These are phyloP conservation scores for Pseudognaphalium luteoalbum DNA, from an alignment of 129 eudicot species.

Conservation along the genomic window DNA sequence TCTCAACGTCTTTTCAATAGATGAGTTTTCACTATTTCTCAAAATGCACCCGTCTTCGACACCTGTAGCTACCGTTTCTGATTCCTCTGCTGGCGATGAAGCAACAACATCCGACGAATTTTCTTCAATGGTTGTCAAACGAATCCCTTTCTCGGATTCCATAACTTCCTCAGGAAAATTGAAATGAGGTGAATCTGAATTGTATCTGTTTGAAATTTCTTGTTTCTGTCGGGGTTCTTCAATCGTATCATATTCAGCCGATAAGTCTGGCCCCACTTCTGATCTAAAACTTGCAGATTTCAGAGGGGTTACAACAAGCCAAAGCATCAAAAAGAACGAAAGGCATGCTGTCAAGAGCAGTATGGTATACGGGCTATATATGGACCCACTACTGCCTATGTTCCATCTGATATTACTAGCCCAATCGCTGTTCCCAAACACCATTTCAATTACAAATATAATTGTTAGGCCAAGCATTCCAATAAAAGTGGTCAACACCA, in stretches of 20 bases:
- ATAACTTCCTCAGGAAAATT: constrained; percentile 45
- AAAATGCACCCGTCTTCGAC: constrained; percentile 26
- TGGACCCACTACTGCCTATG: constrained; percentile 45
- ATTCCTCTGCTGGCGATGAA: constrained; percentile 33
- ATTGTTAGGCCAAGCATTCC: constrained; percentile 69
- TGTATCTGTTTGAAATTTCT: constrained; percentile 37
- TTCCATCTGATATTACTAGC: constrained; percentile 74
- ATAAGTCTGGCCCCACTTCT: constrained; percentile 38
- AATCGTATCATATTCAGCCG: constrained; percentile 28
- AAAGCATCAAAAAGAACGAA: constrained; percentile 64
- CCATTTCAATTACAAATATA: constrained; percentile 70
- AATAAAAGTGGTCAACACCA: constrained; percentile 54
- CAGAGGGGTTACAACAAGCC: constrained; percentile 80
- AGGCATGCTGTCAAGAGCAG: constrained; percentile 50
- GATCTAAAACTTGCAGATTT: constrained; percentile 57
- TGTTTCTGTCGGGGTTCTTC: constrained; percentile 35
- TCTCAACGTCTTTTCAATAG: constrained; percentile 44
- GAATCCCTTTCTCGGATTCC: constrained; percentile 48
- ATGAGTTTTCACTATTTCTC: constrained; percentile 39
- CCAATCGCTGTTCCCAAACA: constrained; percentile 91
- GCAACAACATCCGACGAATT: constrained; percentile 33
- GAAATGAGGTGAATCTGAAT: constrained; percentile 27
- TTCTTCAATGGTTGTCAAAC: constrained; percentile 48
- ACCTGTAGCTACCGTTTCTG: constrained; percentile 30
- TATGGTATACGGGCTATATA: constrained; percentile 34